A percentile compares a stretch with the other conserved stretches of the same genome.
Evolutionary conservation across 352 stramenopile species (phyloP).

Genomic region (Phytopythium oedochilum): DNA sequence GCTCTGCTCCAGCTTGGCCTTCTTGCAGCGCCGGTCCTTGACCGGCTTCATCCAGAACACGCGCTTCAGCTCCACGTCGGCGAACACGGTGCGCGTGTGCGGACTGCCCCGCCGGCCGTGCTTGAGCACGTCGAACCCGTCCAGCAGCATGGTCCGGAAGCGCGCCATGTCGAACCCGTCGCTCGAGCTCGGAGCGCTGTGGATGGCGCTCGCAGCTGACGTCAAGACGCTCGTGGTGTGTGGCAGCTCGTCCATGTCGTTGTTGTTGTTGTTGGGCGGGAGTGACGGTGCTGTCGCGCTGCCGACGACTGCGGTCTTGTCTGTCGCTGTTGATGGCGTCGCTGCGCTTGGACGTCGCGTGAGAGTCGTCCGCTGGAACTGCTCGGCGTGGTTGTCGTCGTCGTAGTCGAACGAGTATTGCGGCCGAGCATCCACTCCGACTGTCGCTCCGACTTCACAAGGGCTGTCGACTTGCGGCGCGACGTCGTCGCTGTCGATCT

Average conservation of each 20-base stretch:
- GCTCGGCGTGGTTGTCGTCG: slow-evolving; percentile 4
- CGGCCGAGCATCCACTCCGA: neutral
- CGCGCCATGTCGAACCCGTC: slow-evolving; percentile 28
- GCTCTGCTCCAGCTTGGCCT: slow-evolving; percentile 66
- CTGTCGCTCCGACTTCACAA: neutral
- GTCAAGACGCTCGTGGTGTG: neutral
- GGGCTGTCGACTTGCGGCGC: neutral
- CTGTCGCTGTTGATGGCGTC: neutral
- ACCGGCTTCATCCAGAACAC: slow-evolving; percentile 77
- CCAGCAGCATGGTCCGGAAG: slow-evolving; percentile 61
- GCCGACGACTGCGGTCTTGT: no score
- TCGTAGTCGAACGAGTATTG: slow-evolving; percentile 36
- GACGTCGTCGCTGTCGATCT: slow-evolving; percentile 26
- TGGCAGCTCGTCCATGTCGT: neutral
- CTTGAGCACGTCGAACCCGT: slow-evolving; percentile 73
- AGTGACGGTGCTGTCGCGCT: no score
- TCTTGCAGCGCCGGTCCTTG: slow-evolving; percentile 55
- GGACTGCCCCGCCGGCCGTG: slow-evolving; percentile 62
- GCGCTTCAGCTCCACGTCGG: slow-evolving; percentile 69
- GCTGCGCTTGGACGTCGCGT: neutral
- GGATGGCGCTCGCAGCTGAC: neutral
- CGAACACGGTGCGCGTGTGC: slow-evolving; percentile 62
- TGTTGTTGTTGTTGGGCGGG: no score
- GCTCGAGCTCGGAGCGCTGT: neutral
- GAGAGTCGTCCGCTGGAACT: neutral